Evolutionary conservation across 2,329 filamentous ascomycete genomes (phyloP).

Genomic region (Ilyonectria sp.): DNA sequence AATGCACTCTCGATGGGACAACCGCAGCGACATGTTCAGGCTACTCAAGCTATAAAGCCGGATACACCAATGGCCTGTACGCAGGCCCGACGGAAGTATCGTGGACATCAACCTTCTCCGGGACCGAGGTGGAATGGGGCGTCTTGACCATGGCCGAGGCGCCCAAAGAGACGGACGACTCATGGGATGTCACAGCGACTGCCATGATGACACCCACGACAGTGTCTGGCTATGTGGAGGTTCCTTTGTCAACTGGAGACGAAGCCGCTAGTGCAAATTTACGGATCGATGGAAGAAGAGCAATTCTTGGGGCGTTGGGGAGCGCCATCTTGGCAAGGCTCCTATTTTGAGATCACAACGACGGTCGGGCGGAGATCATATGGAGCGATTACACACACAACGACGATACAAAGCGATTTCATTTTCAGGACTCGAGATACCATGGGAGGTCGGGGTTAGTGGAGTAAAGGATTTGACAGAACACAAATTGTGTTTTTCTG

Average conservation of each 20-base stretch:
- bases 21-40: conserved; percentile 64
- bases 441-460: background rate
- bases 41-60: conserved; percentile 61
- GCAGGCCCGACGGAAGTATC: conserved; percentile 61
- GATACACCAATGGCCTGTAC: conserved; percentile 56
- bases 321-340: conserved; percentile 20
- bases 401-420: background rate
- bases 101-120: conserved; percentile 63
- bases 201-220: conserved; percentile 36
- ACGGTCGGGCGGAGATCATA: conserved; percentile 6
- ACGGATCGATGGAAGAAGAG: background rate
- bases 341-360: conserved; percentile 15
- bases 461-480: background rate
- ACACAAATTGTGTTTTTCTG: background rate
- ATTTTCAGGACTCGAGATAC: background rate
- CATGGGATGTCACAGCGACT: conserved; percentile 44
- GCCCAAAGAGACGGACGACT: conserved; percentile 51
- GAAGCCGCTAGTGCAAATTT: conserved; percentile 22
- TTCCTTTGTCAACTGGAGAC: conserved; percentile 36
- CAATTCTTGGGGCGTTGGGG: conserved; percentile 20
- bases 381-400: conserved; percentile 6
- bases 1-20: conserved; percentile 59
- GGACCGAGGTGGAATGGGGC: conserved; percentile 60
- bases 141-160: conserved; percentile 59
- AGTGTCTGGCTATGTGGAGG: conserved; percentile 29